Evolutionary conservation across 495 filamentous ascomycete species (phyloP).

Genomic region (Parachaetomium inaequale): DNA sequence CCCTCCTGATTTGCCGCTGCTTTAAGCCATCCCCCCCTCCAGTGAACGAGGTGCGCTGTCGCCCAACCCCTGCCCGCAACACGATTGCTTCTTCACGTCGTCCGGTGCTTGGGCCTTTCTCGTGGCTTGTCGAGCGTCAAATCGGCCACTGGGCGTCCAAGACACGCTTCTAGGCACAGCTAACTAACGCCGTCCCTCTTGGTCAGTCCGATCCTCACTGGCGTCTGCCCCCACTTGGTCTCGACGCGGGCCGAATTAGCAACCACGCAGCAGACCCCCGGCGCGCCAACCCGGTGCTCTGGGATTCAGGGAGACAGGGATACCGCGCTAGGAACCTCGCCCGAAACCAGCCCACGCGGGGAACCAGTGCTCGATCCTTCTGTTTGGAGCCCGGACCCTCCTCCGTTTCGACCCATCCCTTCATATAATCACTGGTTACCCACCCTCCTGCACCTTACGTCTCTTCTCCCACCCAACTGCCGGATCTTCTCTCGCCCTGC

Average conservation of each 20-base stretch:
- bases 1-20: constrained; percentile 33
- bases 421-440: constrained; percentile 41
- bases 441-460: constrained; percentile 30
- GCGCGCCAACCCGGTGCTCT: constrained; percentile 28
- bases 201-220: constrained; percentile 7
- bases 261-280: constrained; percentile 21
- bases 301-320: constrained; percentile 31
- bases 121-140: background rate
- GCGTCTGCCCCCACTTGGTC: constrained; percentile 21
- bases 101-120: constrained; percentile 7
- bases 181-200: constrained; percentile 14
- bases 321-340: constrained; percentile 21
- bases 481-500: constrained; percentile 33
- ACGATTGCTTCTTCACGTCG: constrained; percentile 7
- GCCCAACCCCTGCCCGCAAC: constrained; percentile 10
- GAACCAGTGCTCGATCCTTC: constrained; percentile 24
- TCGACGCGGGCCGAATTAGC: constrained; percentile 17
- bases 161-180: background rate
- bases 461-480: constrained; percentile 34
- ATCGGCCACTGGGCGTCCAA: background rate
- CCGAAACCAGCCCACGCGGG: constrained; percentile 22
- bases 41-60: constrained; percentile 22
- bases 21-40: constrained; percentile 26
- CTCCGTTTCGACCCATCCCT: constrained; percentile 23
- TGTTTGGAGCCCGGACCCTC: constrained; percentile 22